Percentiles rank a stretch among this genome's conserved stretches.
Conservation (phyloP, 257 asterid genomes). For the Solanum clarkiae region DNA sequence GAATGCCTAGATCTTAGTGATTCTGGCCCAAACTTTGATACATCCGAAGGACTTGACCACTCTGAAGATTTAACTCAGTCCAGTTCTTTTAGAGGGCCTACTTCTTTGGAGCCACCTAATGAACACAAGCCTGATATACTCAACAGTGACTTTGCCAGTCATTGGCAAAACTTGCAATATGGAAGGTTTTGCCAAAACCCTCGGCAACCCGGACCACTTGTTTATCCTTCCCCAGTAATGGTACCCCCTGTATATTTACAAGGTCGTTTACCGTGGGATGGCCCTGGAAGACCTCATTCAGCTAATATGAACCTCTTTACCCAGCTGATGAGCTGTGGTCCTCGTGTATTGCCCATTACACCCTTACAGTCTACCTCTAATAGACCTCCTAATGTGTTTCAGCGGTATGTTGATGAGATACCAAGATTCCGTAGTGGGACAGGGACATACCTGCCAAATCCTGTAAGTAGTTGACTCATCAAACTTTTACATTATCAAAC, state of each 20-base stretch:
- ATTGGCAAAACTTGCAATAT: slow-evolving; percentile 78
- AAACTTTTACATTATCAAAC: neutral
- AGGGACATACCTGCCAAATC: slow-evolving; percentile 95
- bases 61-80: slow-evolving; percentile 40
- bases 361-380: slow-evolving; percentile 55
- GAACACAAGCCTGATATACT: slow-evolving; percentile 67
- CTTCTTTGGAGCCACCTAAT: slow-evolving; percentile 33
- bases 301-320: slow-evolving; percentile 46
- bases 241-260: slow-evolving; percentile 77
- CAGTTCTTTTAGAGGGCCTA: slow-evolving; percentile 30
- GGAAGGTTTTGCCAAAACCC: slow-evolving; percentile 90
- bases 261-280: slow-evolving; percentile 71
- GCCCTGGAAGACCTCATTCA: slow-evolving; percentile 66
- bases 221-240: slow-evolving; percentile 65
- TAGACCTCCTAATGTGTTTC: slow-evolving; percentile 63
- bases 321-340: slow-evolving; percentile 65
- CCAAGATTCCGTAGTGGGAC: slow-evolving; percentile 93
- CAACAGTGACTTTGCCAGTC: slow-evolving; percentile 82
- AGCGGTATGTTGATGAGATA: slow-evolving; percentile 50
- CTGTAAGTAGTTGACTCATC: slow-evolving; percentile 44
- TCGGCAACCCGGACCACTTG: slow-evolving; percentile 34
- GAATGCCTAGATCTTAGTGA: slow-evolving; percentile 34
- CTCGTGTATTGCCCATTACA: slow-evolving; percentile 51
- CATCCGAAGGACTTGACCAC: slow-evolving; percentile 35
- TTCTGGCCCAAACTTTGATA: slow-evolving; percentile 29